Conservation (phyloP, 2,329 filamentous ascomycete species). For the Ceratocystis huliohia region DNA sequence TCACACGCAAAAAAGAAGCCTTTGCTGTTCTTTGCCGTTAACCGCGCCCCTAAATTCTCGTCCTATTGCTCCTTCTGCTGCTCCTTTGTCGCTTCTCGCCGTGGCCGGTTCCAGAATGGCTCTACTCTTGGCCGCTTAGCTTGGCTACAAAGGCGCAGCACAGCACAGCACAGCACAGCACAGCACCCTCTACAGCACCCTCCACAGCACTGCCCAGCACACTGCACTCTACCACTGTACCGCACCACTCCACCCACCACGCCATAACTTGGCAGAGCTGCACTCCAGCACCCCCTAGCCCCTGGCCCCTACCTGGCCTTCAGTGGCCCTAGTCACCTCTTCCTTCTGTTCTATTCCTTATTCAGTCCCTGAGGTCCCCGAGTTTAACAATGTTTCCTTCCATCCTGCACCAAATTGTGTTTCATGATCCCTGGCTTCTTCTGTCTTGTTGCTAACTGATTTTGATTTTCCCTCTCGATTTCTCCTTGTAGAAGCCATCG, state of each 20-base stretch:
- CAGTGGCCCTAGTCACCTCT: not conserved
- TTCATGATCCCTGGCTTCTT: constrained; percentile 15
- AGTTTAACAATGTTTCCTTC: not conserved
- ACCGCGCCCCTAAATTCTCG: not conserved
- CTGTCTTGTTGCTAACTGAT: constrained; percentile 5
- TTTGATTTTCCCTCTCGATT: constrained; percentile 21
- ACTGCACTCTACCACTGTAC: too few relatives aligned
- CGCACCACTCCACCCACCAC: too few relatives aligned
- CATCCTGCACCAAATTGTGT: constrained; percentile 11
- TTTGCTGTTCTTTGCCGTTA: not conserved
- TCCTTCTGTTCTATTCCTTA: not conserved
- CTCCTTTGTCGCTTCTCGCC: constrained; percentile 11
- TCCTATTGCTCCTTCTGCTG: not conserved
- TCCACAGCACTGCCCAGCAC: too few relatives aligned
- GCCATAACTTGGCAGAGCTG: not conserved
- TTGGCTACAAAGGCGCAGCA: not conserved
- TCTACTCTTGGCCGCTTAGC: not conserved
- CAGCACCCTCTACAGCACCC: too few relatives aligned
- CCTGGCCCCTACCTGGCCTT: not conserved
- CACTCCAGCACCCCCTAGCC: not conserved
- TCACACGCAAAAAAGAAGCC: not conserved
- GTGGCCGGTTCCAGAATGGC: constrained; percentile 12
- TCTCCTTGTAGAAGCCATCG: constrained; percentile 13
- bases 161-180: not conserved
- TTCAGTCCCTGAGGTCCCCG: not conserved